phyloP scores from a whole-genome alignment of 345 rosid species.

The Anacardium occidentale region DNA sequence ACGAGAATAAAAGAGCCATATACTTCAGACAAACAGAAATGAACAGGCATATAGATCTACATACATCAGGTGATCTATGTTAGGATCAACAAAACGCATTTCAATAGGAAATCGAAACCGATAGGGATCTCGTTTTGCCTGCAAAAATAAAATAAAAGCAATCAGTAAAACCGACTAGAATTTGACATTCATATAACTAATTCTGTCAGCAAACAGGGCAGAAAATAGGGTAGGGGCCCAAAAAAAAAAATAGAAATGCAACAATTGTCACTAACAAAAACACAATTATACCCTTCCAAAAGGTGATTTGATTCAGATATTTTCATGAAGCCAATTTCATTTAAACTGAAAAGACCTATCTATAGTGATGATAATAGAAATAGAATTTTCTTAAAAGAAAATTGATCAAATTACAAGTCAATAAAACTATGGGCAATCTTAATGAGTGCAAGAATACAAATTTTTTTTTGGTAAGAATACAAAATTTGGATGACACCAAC shows the following conservation, averaged over 20 bases:
- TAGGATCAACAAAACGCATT: slow-evolving; percentile 85
- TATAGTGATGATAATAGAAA: neutral
- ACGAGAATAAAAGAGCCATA: slow-evolving; percentile 9
- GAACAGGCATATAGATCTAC: slow-evolving; percentile 25
- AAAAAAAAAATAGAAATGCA: neutral
- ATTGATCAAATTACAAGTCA: neutral
- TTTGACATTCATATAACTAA: neutral
- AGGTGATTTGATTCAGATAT: neutral
- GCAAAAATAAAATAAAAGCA: slow-evolving; percentile 26
- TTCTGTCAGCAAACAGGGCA: neutral
- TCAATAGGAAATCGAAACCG: slow-evolving; percentile 91
- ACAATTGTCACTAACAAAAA: neutral
- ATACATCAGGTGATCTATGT: slow-evolving; percentile 92
- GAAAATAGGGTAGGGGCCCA: neutral
- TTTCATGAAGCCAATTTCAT: neutral
- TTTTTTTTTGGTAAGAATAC: too few relatives aligned
- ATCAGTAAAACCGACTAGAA: slow-evolving; percentile 14
- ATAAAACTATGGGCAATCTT: too few relatives aligned
- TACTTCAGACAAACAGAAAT: neutral
- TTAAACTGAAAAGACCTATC: neutral
- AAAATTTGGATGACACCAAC: too few relatives aligned
- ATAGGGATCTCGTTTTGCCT: slow-evolving; percentile 96
- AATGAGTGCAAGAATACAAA: too few relatives aligned
- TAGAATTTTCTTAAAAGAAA: neutral
- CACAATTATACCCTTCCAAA: neutral